Evolutionary conservation across 2,329 filamentous ascomycete genomes (phyloP).

Genomic region (Geosmithia putterillii): DNA sequence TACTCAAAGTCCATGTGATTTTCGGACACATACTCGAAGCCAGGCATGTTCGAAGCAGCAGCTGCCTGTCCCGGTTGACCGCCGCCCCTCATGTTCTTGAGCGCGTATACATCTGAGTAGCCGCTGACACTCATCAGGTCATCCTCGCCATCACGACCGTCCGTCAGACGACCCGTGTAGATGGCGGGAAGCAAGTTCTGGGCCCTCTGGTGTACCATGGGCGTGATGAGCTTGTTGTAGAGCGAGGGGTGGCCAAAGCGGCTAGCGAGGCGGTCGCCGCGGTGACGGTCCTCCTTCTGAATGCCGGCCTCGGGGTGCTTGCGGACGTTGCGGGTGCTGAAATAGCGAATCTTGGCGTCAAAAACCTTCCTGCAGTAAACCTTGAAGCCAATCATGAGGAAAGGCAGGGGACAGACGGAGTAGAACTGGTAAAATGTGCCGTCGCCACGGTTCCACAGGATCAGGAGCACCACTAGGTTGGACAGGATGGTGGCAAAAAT

Average conservation of each 20-base stretch:
- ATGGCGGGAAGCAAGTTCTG: constrained; percentile 77
- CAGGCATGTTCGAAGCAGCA: constrained; percentile 36
- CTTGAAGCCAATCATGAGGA: constrained; percentile 77
- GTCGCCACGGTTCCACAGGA: constrained; percentile 59
- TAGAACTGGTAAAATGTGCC: constrained; percentile 48
- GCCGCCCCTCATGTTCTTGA: constrained; percentile 62
- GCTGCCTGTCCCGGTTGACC: constrained; percentile 30
- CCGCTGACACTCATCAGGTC: constrained; percentile 48
- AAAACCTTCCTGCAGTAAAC: constrained; percentile 66
- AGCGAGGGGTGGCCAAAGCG: constrained; percentile 86
- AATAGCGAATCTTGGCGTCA: constrained; percentile 72
- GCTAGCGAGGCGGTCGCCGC: constrained; percentile 57
- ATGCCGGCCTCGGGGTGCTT: constrained; percentile 30
- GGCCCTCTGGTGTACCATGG: constrained; percentile 88
- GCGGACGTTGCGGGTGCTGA: constrained; percentile 50
- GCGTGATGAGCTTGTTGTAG: constrained; percentile 79
- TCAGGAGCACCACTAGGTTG: constrained; percentile 66
- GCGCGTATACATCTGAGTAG: constrained; percentile 70
- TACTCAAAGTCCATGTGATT: constrained; percentile 79
- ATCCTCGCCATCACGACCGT: constrained; percentile 48
- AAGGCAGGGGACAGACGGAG: constrained; percentile 59
- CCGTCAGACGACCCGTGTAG: constrained; percentile 68
- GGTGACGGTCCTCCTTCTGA: constrained; percentile 38
- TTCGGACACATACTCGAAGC: constrained; percentile 86
- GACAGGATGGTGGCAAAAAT: constrained; percentile 70